Conservation (phyloP, 2,329 filamentous ascomycete genomes). For the Xylariales sp. region DNA sequence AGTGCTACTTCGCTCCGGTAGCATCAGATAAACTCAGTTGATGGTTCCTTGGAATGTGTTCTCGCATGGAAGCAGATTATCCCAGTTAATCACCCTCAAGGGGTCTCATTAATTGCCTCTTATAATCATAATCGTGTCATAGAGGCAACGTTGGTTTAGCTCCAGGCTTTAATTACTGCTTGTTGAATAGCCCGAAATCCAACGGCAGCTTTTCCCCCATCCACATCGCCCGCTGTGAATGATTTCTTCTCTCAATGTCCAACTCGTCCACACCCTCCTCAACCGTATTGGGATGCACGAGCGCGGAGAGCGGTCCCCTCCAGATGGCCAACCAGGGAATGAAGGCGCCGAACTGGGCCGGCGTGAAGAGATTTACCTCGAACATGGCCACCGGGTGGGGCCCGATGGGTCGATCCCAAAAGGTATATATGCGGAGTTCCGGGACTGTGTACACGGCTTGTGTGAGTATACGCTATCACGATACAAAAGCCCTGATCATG, state of each 20-base stretch:
- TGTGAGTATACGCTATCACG: neutral
- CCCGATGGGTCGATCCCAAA: constrained; percentile 75
- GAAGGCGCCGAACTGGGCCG: constrained; percentile 85
- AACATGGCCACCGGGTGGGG: constrained; percentile 87
- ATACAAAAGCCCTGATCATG: no score
- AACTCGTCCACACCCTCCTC: constrained; percentile 22
- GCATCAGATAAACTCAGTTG: no score
- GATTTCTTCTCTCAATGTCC: constrained; percentile 45
- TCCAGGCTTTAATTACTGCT: no score
- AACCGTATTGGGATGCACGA: constrained; percentile 78
- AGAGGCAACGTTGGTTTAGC: no score
- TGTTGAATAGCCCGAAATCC: constrained; percentile 48
- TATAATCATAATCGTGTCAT: no score
- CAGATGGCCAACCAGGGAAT: constrained; percentile 80
- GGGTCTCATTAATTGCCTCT: no score
- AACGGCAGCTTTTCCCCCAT: constrained; percentile 64
- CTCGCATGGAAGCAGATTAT: no score
- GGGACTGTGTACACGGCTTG: constrained; percentile 54
- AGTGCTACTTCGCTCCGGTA: no score
- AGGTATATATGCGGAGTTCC: constrained; percentile 73
- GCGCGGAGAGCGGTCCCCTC: constrained; percentile 71
- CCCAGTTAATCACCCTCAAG: no score
- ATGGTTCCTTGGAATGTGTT: no score
- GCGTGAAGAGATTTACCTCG: constrained; percentile 84
- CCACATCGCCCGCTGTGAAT: constrained; percentile 68